Base-by-base conservation (phyloP, 306 rosid genomes). In the Fagus sylvatica region DNA sequence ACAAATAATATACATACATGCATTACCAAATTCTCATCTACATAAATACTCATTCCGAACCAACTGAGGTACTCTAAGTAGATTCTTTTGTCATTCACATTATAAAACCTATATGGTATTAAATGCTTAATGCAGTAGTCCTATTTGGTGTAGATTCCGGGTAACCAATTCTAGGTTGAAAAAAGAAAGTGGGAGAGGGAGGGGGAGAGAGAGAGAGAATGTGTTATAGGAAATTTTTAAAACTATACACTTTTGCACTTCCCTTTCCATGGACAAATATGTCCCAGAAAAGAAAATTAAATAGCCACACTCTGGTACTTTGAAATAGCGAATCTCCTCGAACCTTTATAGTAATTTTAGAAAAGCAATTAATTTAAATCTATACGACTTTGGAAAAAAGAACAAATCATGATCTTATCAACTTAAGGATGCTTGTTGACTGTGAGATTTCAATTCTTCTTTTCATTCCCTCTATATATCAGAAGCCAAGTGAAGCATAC, bases 401-500 rank as follows among this genome's bases (percentile, higher is more conserved):
- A 2, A 46, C 28, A 46, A 46, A 46, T 10, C 15, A 57, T 57
- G 11, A 57, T 57, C 64, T 9, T 28, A 22, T 57, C 36, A 32
- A 13, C 40, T 33, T 13, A 12, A 30, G 41, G 30, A 28, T 61
- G 9, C 15, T 4, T 61, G 68, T 28, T 61, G 68, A 33, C 32
- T 32, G 9, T 4, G 40, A 33, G 68, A 37, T 32, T 11, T 2
- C 68, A 33, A 33, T 61, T 33, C 15, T 33, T 33, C 19, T 10
- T 32, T 61, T 33, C 39, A 15, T 13, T 61, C 68, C 67, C 67
- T 11, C 41, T 61, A 61, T 42, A 17, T 7, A 17, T 6, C 8
- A 71, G 32, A 12, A 13, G 48, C 39, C 73, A 72, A 78, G 67
- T 56, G 49, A 28, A 53, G 56, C 28, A 42, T 65, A 17, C 22